Evolutionary conservation across 805 yeast species (phyloP).

Genomic region (Hanseniaspora lachancei): DNA sequence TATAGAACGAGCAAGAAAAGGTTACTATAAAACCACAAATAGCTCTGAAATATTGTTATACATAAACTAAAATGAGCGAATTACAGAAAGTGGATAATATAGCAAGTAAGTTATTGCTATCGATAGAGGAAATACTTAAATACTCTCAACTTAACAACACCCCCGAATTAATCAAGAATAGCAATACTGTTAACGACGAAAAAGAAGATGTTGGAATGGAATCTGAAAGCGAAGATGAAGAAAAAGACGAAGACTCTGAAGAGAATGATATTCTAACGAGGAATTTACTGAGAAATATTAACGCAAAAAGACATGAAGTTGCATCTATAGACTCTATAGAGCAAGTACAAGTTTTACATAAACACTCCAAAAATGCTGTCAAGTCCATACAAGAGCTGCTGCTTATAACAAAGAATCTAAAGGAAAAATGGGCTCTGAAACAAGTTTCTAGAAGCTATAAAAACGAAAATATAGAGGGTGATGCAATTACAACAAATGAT

Average conservation of each 20-base stretch:
- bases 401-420: slow-evolving; percentile 23
- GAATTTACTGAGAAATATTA: slow-evolving; percentile 10
- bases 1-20: too few relatives aligned
- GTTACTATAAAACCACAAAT: too few relatives aligned
- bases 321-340: slow-evolving; percentile 20
- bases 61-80: not conserved
- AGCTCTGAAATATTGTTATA: too few relatives aligned
- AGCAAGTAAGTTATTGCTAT: not conserved
- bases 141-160: slow-evolving; percentile 12
- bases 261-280: slow-evolving; percentile 3
- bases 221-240: slow-evolving; percentile 1
- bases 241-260: not conserved
- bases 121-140: slow-evolving; percentile 8
- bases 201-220: not conserved
- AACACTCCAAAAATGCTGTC: slow-evolving; percentile 15
- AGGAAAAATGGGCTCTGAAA: slow-evolving; percentile 27
- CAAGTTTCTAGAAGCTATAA: slow-evolving; percentile 11
- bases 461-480: not conserved
- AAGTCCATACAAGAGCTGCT: slow-evolving; percentile 25
- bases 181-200: not conserved
- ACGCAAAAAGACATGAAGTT: slow-evolving; percentile 14
- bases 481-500: not conserved
- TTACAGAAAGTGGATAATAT: slow-evolving; percentile 5
- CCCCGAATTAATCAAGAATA: slow-evolving; percentile 1
- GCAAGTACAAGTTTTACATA: slow-evolving; percentile 18